Base-by-base conservation (phyloP, 1,139 yeast species). In the Nakaseomyces kungkrabaensis region DNA sequence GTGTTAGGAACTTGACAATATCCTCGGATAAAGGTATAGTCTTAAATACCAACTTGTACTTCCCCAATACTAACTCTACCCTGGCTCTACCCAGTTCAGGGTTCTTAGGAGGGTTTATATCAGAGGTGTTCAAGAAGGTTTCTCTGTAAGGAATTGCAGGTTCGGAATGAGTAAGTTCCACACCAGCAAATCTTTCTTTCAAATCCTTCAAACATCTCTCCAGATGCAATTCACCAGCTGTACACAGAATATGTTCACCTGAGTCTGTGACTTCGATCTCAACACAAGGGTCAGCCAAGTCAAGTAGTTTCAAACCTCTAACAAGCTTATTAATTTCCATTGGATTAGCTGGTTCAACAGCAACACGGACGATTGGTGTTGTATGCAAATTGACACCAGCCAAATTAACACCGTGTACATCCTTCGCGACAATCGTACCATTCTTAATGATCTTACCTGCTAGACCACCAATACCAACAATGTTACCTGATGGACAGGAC, bases 61-160 rank as follows among this genome's bases (percentile, higher is more conserved):
- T 70, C 9, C 85, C 80, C 3, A 82, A 73, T 5, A 69, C 70
- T 27, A 74, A 63, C 40, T 68, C 70, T 10, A 60, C 60, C 6
- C 61, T 62, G 27, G 79, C 76, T 50, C 77, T 69, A 3, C 76
- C 77, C 4, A 72, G 49, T 25, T 66, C 69, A 1, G 68, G 51
- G 52, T 68, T 59, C 52, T 68, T 70, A 25, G 74, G 64, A 8
- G 78, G 71, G 43, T 71, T 72, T 74, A 77, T 68, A 24, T 74
- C 81, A 10, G 72, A 61, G 24, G 68, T 67, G 4, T 67, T 68
- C 31, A 81, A 72, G 49, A 88, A 79, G 0, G 97, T 87, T 68
- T 94, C 99, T 56, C 96, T 73, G 62, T 85, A 94, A 11, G 98
- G 98, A 56, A 94, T 94, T 26, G 87, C 95, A 0, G 98, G 98